Evolutionary conservation across 1,139 yeast species (phyloP), one percentile per base, ranked within the genome.

Genomic region (Petasospora rhodanensis): DNA sequence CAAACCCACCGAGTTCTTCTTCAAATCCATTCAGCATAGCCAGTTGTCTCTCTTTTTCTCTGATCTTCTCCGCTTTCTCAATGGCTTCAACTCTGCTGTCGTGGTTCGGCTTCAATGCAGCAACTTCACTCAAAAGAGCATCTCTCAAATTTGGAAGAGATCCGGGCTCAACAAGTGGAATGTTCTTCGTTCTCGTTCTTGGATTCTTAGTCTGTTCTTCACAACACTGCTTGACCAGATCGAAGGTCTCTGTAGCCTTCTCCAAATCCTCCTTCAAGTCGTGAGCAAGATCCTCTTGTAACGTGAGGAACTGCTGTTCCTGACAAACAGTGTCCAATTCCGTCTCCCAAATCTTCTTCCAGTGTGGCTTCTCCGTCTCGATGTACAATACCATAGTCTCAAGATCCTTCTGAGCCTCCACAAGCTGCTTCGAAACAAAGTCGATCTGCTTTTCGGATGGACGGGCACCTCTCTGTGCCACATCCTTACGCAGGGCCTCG

Each of bases 301-400:
- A 68, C 42, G 84, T 83, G 60, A 89, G 76, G 54, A 86, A 86
- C 47, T 89, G 95, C 56, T 91, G 97, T 51, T 89, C 96, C 48
- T 86, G 95, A 42, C 95, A 83, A 15, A 91, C 93, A 28, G 80
- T 79, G 45, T 86, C 94, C 40, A 91, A 69, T 52, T 89, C 96
- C 6, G 80, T 66, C 55, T 89, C 96, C 97, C 98, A 91, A 18
- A 86, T 79, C 47, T 76, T 77, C 54, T 86, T 84, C 96, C 97
- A 87, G 24, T 77, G 77, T 5, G 87, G 79, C 46, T 82, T 82
- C 52, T 87, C 97, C 10, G 66, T 66, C 2, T 59, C 51, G 26
- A 93, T 79, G 49, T 75, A 87, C 7, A 59, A 61, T n/a, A 70
- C 68, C 72, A 89, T 72, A 6, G 61, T 58, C 4, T 58, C 57